A percentile compares a stretch with the other conserved stretches of the same genome.
Evolutionary conservation across 768 basidiomycete species (phyloP).

Genomic region (Lactifluus echinatus): DNA sequence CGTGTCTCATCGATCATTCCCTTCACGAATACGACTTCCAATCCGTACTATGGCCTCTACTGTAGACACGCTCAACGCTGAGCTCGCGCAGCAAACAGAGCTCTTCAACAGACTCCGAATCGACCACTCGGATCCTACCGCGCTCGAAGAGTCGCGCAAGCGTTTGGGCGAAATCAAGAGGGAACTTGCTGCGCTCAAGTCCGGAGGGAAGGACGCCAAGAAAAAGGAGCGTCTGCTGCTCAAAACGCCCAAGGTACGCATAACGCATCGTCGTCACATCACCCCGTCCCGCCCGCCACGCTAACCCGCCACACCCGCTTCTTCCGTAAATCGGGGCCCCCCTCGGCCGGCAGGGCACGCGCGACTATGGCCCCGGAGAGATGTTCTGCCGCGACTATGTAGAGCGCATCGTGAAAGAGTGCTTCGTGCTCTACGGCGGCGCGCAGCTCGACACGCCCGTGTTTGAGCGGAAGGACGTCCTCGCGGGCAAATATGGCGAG

Average conservation of each 20-base stretch:
- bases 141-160: constrained; percentile 57
- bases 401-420: constrained; percentile 78
- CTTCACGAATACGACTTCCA: not conserved
- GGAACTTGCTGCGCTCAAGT: constrained; percentile 36
- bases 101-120: constrained; percentile 55
- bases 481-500: constrained; percentile 96
- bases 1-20: constrained; percentile 11
- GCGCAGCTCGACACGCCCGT: constrained; percentile 95
- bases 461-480: constrained; percentile 93
- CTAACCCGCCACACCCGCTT: too few species aligned
- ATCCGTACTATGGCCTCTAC: constrained; percentile 31
- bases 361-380: constrained; percentile 88
- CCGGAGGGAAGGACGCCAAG: constrained; percentile 37
- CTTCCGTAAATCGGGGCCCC: too few species aligned
- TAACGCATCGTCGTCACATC: too few species aligned
- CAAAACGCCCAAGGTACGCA: constrained; percentile 89
- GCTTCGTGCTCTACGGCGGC: constrained; percentile 85
- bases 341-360: constrained; percentile 89
- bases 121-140: constrained; percentile 41
- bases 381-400: constrained; percentile 89
- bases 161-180: constrained; percentile 64
- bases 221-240: constrained; percentile 67
- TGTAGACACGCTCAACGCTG: constrained; percentile 38
- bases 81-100: constrained; percentile 47
- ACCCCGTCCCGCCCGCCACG: not conserved